phyloP scores from a whole-genome alignment of 2,329 filamentous ascomycete genomes.

The Fusarium sp. region DNA sequence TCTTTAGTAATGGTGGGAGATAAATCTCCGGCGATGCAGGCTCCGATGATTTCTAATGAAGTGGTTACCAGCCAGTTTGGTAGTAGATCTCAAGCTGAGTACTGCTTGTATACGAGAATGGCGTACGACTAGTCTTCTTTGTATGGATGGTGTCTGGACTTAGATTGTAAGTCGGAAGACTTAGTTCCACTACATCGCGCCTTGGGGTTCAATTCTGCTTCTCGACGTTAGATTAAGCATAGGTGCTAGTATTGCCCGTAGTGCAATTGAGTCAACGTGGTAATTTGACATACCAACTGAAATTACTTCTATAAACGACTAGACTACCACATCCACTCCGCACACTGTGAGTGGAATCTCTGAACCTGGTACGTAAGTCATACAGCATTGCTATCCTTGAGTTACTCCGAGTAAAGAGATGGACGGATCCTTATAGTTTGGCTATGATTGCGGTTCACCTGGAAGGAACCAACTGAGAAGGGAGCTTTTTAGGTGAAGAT shows the following conservation, averaged over 20 bases:
- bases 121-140: background rate
- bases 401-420: background rate
- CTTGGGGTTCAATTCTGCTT: background rate
- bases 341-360: background rate
- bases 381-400: background rate
- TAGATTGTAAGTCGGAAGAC: background rate
- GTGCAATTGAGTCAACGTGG: background rate
- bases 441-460: background rate
- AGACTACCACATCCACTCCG: too few species aligned
- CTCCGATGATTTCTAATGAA: background rate
- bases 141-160: too few species aligned
- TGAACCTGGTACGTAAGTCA: background rate
- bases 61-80: background rate
- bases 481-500: background rate
- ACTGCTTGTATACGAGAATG: background rate
- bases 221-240: background rate
- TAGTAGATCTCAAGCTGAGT: background rate
- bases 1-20: background rate
- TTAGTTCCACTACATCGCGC: background rate
- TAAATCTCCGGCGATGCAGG: background rate
- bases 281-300: background rate
- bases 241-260: background rate
- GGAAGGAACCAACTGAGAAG: background rate
- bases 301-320: background rate
- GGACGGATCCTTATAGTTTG: rapidly evolving